Conservation (phyloP, 257 asterid genomes). For the Gentiana dahurica region DNA sequence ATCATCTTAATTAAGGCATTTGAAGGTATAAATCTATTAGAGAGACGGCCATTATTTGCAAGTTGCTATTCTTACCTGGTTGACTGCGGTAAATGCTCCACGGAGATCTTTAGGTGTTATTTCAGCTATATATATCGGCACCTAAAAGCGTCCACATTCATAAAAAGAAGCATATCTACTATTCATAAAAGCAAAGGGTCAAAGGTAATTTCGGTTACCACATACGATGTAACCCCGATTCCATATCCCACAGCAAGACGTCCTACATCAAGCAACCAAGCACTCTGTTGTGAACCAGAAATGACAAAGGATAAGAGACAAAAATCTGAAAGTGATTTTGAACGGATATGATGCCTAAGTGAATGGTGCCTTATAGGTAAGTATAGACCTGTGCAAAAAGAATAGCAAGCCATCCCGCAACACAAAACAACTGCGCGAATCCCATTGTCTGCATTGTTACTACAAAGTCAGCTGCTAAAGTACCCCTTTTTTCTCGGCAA, state of each 20-base stretch:
- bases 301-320: background rate
- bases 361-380: too few relatives aligned
- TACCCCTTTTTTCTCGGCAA: too few relatives aligned
- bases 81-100: slow-evolving; percentile 70
- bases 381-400: slow-evolving; percentile 71
- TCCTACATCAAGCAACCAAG: slow-evolving; percentile 72
- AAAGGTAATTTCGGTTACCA: slow-evolving; percentile 26
- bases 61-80: slow-evolving; percentile 44
- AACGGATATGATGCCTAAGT: background rate
- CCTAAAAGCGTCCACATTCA: slow-evolving; percentile 27
- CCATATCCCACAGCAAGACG: slow-evolving; percentile 70
- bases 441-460: slow-evolving; percentile 64
- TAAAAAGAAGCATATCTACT: background rate
- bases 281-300: slow-evolving; percentile 34
- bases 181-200: background rate
- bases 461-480: slow-evolving; percentile 2
- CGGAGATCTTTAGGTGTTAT: slow-evolving; percentile 80
- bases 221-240: slow-evolving; percentile 71
- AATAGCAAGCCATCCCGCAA: slow-evolving; percentile 64
- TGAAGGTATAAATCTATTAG: background rate
- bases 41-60: background rate
- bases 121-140: slow-evolving; percentile 87
- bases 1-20: slow-evolving; percentile 6
- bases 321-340: slow-evolving; percentile 1
- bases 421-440: slow-evolving; percentile 49